Evolutionary conservation across 2,329 filamentous ascomycete genomes (phyloP), one percentile per base, ranked within the genome.

Genomic region (Penicillium frequentans): DNA sequence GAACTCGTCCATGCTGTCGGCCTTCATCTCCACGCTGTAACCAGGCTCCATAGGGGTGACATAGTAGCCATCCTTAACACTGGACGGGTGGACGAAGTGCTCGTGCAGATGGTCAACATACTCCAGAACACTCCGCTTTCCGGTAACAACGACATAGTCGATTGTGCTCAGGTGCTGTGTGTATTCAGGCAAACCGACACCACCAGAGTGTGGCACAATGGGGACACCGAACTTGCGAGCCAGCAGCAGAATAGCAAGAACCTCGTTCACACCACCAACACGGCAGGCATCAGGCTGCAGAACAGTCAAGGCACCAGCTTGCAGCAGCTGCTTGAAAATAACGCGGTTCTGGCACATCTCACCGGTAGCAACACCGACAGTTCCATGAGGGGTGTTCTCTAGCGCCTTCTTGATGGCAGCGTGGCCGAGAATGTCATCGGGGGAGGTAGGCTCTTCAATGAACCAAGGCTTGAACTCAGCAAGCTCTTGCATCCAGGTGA

Each of bases 281-380:
- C 92, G 88, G 80, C 91, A 96, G 3, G 92, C 92, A 68, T 96
- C 92, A 66, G 95, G 90, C 76, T 96, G 92, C 73, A 91, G 91
- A 21, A 96, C 86, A 69, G 95, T 91, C 66, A 96, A 90, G 59
- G 91, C 90, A 50, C 89, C 89, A 2, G 86, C 81, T 72, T 88
- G 85, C 51, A 96, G 84, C 59, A 96, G 84, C 77, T 96, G 92
- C 83, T 96, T 96, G 85, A 96, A 96, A 68, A 96, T 86, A 63
- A 96, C 90, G 39, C 92, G 87, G 81, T 96, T 96, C 80, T 96
- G 92, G 79, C 91, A 95, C 91, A 96, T 96, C 79, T 96, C 92
- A 61, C 92, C 92, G 0, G 92, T 96, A 8, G 92, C 92, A 5
- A 96, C 92, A 57, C 90, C 90, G 67, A 96, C 91, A 0, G 89